A percentile compares a stretch with the other conserved stretches of the same genome.
phyloP scores from a whole-genome alignment of 495 filamentous ascomycete species.

The Penicillium lagena region DNA sequence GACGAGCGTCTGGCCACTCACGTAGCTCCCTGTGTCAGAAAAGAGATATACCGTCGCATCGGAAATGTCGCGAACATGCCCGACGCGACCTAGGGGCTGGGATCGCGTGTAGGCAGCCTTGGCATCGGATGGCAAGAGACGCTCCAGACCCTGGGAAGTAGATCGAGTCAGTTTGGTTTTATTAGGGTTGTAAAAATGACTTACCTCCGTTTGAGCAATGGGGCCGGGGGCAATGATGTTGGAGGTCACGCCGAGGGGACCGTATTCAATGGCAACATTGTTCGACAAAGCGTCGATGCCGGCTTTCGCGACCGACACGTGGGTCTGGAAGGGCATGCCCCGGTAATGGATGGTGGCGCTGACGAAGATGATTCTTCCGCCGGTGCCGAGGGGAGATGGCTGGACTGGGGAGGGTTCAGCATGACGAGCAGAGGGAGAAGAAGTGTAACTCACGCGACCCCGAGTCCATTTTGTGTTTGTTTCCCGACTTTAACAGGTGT shows the following conservation, averaged over 20 bases:
- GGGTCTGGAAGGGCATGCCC: constrained; percentile 73
- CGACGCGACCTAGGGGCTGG: constrained; percentile 67
- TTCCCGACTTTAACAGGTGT: constrained; percentile 66
- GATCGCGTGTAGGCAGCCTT: constrained; percentile 23
- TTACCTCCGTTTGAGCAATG: constrained; percentile 58
- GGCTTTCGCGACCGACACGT: constrained; percentile 86
- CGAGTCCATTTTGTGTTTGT: constrained; percentile 48
- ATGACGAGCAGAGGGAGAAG: background rate
- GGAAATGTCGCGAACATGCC: constrained; percentile 81
- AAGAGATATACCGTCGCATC: constrained; percentile 89
- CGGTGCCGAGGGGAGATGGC: constrained; percentile 47
- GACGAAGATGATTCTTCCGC: constrained; percentile 82
- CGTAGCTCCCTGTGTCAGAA: constrained; percentile 73
- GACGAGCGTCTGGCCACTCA: constrained; percentile 72
- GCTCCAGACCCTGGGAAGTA: constrained; percentile 30
- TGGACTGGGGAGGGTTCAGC: constrained; percentile 16
- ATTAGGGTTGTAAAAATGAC: background rate
- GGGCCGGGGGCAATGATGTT: constrained; percentile 84
- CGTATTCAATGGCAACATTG: constrained; percentile 75
- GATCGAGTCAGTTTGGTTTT: background rate
- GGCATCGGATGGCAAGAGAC: constrained; percentile 31
- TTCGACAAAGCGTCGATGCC: constrained; percentile 78
- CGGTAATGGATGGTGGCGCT: constrained; percentile 87
- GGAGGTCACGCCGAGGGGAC: constrained; percentile 78
- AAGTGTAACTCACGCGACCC: constrained; percentile 29